Evolutionary conservation across 805 yeast species (phyloP), one percentile per base, ranked within the genome.

Genomic region (Nakazawaea peltata): DNA sequence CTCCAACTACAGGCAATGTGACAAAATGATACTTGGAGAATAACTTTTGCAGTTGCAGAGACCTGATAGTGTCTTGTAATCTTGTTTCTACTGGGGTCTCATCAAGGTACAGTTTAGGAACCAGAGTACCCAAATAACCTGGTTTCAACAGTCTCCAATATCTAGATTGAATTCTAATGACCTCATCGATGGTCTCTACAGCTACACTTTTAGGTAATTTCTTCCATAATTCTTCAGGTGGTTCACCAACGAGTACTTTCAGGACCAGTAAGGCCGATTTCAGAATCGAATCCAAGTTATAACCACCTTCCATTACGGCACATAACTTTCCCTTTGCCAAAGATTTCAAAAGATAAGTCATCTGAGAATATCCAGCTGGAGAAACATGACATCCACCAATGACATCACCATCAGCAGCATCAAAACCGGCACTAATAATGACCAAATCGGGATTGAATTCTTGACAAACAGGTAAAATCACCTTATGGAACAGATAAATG

Each of bases 401-500:
- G 40, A 86, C 80, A 57, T 92, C 99, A 41, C 97, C 97, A 49
- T 85, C 95, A 1, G 99, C 99, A 15, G 98, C 98, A 61, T 92
- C 99, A 49, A 92, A 92, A 0, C 99, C 99, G 1, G 97, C 79
- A 14, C 95, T 84, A 22, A 92, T 78, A 24, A 92, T 85, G 4
- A 88, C 90, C 44, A 92, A 67, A 59, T 92, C 98, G 0, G 99
- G 97, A 50, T 79, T 78, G 49, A 81, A 92, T 54, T 92, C 98
- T 39, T 77, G 60, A 36, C 92, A 81, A 33, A 87, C 75, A 0
- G 98, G 98, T 74, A 92, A 72, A 10, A 92, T 72, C 13, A 90
- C 78, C 48, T 77, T 77, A 45, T 77, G 73, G 57, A 92, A 88
- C 0, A 97, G 97, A 56, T 88, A 83, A 31, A 90, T 69, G 57